These are phyloP conservation scores for Psidium guajava DNA, from an alignment of 345 rosid genomes.

Conservation along the genomic window DNA sequence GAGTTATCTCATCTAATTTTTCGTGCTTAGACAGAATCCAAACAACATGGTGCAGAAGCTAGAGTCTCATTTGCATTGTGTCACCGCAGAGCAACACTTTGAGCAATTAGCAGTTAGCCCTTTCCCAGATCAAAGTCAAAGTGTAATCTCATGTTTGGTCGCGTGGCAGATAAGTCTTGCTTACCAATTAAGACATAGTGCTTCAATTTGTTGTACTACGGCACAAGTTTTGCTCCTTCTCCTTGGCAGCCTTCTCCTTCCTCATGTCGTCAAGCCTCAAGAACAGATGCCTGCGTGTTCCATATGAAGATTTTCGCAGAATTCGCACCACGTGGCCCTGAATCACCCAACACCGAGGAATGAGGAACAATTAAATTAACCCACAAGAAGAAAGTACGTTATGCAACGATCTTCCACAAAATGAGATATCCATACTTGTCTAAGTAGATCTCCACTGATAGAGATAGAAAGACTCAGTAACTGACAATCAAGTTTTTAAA, in stretches of 20 bases:
- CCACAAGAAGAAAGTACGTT: background rate
- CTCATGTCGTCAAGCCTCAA: conserved; percentile 58
- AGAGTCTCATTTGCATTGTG: background rate
- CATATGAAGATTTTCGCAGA: conserved; percentile 71
- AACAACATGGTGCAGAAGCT: background rate
- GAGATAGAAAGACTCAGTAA: background rate
- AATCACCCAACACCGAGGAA: conserved; percentile 67
- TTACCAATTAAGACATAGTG: conserved; percentile 23
- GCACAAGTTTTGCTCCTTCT: conserved; percentile 54
- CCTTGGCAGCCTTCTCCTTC: conserved; percentile 61
- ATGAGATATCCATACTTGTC: background rate
- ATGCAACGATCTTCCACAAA: background rate
- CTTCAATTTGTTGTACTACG: conserved; percentile 75
- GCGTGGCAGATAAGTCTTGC: background rate
- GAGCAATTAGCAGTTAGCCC: background rate
- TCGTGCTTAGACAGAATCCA: background rate
- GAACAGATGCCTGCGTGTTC: conserved; percentile 50
- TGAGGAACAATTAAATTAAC: background rate
- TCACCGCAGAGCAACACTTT: background rate
- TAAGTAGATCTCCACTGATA: background rate
- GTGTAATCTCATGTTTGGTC: background rate
- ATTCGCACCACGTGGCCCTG: conserved; percentile 86
- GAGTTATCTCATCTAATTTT: background rate
- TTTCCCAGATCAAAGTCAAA: background rate
- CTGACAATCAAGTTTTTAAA: background rate